Base-by-base conservation (phyloP, 164 flowering plant species). In the Macadamia tetraphylla region DNA sequence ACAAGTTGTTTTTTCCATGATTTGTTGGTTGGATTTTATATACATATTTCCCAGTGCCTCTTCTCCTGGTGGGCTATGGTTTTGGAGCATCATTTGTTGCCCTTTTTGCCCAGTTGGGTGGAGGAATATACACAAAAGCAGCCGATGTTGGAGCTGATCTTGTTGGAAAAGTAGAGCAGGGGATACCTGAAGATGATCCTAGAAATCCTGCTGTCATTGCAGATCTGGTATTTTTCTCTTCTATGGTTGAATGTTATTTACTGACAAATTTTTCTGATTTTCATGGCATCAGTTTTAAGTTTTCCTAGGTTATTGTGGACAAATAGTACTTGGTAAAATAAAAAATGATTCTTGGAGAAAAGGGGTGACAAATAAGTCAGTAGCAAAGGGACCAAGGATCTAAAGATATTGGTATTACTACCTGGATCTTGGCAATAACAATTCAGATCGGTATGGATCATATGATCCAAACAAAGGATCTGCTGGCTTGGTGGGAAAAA, bases 121-220 rank as follows among this genome's bases (percentile, higher is more conserved):
- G 99, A 76, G 99, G 99, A 58, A 94, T 94, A 82, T 94, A 84
- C 78, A 94, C 99, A 42, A 94, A 94, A 82, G 99, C 98, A 57
- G 99, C 99, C 72, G 99, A 94, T 85, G 99, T 94, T 74, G 98
- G 98, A 68, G 98, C 99, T 59, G 99, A 94, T 68, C 99, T 94
- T 75, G 99, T 94, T 76, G 99, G 99, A 65, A 94, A 94, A 82
- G 88, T 94, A 49, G 99, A 94, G 81, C 98, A 94, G 81, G 99
- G 99, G 56, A 94, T 94, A 71, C 99, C 98, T 66, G 99, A 94
- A 85, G 99, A 94, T 73, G 99, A 94, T 81, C 97, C 99, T 68
- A 84, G 99, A 58, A 94, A 94, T 79, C 99, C 99, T 76, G 99
- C 99, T 72, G 99, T 94, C 46, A 92, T 94, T 81, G 99, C 99